Percentiles rank a stretch among this genome's conserved stretches.
Evolutionary conservation across 305 asterid species (phyloP).

Genomic region (Solanum chacoense): DNA sequence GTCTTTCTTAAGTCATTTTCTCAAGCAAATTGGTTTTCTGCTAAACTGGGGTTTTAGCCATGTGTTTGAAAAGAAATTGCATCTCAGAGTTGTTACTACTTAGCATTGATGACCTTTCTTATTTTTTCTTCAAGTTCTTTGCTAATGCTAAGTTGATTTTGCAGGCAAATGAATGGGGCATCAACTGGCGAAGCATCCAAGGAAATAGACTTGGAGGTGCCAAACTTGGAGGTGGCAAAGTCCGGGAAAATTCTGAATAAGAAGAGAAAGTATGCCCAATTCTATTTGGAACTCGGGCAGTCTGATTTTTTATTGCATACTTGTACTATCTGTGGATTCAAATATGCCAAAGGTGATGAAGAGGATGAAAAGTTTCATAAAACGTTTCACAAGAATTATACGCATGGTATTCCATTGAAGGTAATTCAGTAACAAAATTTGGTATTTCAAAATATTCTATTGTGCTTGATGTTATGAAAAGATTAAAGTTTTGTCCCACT

Average conservation of each 20-base stretch:
- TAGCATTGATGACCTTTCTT: background rate
- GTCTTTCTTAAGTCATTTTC: background rate
- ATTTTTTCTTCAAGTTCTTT: background rate
- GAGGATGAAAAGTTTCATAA: slow-evolving; percentile 61
- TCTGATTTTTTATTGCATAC: slow-evolving; percentile 53
- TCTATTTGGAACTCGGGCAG: slow-evolving; percentile 61
- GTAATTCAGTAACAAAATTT: slow-evolving; percentile 11
- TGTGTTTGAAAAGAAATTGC: background rate
- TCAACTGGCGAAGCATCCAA: slow-evolving; percentile 10
- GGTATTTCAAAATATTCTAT: background rate
- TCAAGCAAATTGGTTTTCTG: background rate
- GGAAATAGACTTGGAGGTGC: slow-evolving; percentile 8
- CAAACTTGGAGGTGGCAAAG: slow-evolving; percentile 11
- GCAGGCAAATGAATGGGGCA: slow-evolving; percentile 16
- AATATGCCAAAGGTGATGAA: slow-evolving; percentile 54
- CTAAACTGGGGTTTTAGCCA: background rate
- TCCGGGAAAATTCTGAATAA: slow-evolving; percentile 35
- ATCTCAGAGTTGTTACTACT: background rate
- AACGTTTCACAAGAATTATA: slow-evolving; percentile 63
- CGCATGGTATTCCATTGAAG: slow-evolving; percentile 57
- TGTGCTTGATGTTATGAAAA: background rate
- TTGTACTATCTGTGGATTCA: slow-evolving; percentile 50
- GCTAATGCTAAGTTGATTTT: background rate
- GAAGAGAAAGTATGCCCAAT: slow-evolving; percentile 61
- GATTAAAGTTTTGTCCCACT: background rate